These are phyloP conservation scores for Xerocomellus chrysenteron DNA, from an alignment of 768 basidiomycete species.

Conservation along the genomic window DNA sequence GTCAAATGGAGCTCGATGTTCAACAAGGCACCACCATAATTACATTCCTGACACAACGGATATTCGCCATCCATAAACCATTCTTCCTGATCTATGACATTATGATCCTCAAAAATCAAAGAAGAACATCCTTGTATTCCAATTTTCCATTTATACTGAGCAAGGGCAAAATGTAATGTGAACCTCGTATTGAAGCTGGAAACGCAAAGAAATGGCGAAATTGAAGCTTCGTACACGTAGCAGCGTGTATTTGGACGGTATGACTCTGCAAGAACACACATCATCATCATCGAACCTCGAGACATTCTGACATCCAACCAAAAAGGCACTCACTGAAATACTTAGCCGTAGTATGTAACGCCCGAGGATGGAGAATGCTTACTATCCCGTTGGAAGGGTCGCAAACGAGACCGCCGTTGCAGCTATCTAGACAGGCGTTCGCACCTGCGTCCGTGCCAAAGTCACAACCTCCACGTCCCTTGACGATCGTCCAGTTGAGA, in stretches of 20 bases:
- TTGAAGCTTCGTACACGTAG: not conserved
- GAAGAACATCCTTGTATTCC: too few species aligned
- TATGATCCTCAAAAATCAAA: too few species aligned
- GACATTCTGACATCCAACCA: too few species aligned
- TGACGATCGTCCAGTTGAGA: too few species aligned
- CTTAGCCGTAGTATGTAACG: not conserved
- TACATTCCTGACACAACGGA: not conserved
- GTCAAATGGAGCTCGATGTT: too few species aligned
- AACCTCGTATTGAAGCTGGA: not conserved
- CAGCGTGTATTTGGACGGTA: not conserved
- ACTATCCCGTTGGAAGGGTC: too few species aligned
- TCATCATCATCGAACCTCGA: not conserved
- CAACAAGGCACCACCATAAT: not conserved
- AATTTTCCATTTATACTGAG: too few species aligned
- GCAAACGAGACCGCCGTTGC: too few species aligned
- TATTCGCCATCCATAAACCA: not conserved
- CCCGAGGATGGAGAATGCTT: not conserved
- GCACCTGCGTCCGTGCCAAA: too few species aligned
- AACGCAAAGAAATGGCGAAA: not conserved
- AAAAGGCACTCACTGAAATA: not conserved
- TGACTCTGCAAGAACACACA: not conserved
- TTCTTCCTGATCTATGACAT: not conserved
- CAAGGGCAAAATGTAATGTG: not conserved
- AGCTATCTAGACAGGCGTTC: too few species aligned
- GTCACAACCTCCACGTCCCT: too few species aligned